phyloP scores from a whole-genome alignment of 352 stramenopile genomes.

The Pythium coloratum region DNA sequence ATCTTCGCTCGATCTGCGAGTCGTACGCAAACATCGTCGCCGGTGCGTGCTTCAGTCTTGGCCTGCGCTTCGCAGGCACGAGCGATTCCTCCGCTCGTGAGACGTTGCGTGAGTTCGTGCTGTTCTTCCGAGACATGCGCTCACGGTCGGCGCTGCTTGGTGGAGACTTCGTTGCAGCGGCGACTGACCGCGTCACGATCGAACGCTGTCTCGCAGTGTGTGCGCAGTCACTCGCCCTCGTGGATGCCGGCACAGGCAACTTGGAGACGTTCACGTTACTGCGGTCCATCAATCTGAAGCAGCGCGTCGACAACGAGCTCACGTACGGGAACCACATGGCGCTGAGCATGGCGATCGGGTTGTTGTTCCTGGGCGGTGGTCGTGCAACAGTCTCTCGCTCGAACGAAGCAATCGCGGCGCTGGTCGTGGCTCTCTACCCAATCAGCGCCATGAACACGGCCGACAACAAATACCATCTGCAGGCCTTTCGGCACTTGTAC shows the following conservation, averaged over 20 bases:
- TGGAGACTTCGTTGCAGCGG: conserved; percentile 48
- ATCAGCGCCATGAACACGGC: conserved; percentile 90
- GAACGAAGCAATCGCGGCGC: conserved; percentile 90
- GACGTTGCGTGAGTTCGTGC: conserved; percentile 64
- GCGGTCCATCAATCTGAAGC: conserved; percentile 79
- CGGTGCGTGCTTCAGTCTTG: conserved; percentile 94
- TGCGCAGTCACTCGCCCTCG: conserved; percentile 92
- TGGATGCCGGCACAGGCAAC: conserved; percentile 96
- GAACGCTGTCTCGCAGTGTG: conserved; percentile 93
- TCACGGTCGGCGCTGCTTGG: conserved; percentile 40
- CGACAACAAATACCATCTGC: conserved; percentile 93
- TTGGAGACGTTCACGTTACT: conserved; percentile 92
- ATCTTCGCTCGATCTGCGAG: conserved; percentile 92
- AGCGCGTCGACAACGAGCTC: conserved; percentile 79
- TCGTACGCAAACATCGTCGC: conserved; percentile 94
- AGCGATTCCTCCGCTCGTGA: conserved; percentile 46
- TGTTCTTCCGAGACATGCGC: conserved; percentile 79
- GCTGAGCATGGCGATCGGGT: conserved; percentile 92
- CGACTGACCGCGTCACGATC: conserved; percentile 85
- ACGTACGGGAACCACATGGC: conserved; percentile 97
- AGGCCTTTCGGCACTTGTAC: conserved; percentile 91
- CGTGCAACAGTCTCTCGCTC: conserved; percentile 90
- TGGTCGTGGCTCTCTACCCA: conserved; percentile 95
- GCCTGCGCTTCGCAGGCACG: conserved; percentile 94
- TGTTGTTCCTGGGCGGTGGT: conserved; percentile 96